Evolutionary conservation across 2,329 filamentous ascomycete genomes (phyloP).

Genomic region (Tolypocladium cylindrosporum): DNA sequence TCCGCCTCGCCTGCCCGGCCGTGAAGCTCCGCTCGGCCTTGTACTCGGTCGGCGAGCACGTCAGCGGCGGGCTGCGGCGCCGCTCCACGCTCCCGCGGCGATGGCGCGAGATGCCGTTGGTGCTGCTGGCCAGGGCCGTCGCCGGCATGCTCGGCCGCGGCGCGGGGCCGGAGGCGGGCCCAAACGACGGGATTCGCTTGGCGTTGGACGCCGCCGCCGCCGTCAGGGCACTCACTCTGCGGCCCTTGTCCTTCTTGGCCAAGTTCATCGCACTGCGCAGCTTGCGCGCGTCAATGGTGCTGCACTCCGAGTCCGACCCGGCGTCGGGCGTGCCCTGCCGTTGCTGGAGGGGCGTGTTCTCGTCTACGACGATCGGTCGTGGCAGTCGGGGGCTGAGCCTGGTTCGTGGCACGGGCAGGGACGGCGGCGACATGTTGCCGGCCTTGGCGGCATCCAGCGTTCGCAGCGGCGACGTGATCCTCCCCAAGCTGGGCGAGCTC

Average conservation of each 20-base stretch:
- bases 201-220: slow-evolving; percentile 24
- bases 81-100: slow-evolving; percentile 40
- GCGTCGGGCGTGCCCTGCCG: slow-evolving; percentile 24
- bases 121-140: slow-evolving; percentile 31
- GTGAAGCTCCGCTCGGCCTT: slow-evolving; percentile 33
- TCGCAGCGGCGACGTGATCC: slow-evolving; percentile 36
- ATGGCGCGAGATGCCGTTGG: slow-evolving; percentile 46
- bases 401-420: slow-evolving; percentile 14
- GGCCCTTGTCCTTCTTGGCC: slow-evolving; percentile 35
- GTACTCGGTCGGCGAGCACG: slow-evolving; percentile 37
- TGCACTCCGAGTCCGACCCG: slow-evolving; percentile 40
- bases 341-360: slow-evolving; percentile 37
- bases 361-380: slow-evolving; percentile 31
- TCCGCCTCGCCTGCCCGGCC: slow-evolving; percentile 44
- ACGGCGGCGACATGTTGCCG: slow-evolving; percentile 39
- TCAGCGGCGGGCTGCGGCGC: slow-evolving; percentile 41
- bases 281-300: slow-evolving; percentile 41
- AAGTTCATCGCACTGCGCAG: slow-evolving; percentile 44
- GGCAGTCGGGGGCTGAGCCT: slow-evolving; percentile 9
- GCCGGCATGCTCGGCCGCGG: slow-evolving; percentile 28
- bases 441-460: slow-evolving; percentile 38
- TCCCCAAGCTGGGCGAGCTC: slow-evolving; percentile 17
- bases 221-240: slow-evolving; percentile 28
- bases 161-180: slow-evolving; percentile 17
- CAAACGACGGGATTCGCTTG: slow-evolving; percentile 35